A percentile compares a stretch with the other conserved stretches of the same genome.
phyloP scores from a whole-genome alignment of 164 flowering plant genomes.

The Piper longum region DNA sequence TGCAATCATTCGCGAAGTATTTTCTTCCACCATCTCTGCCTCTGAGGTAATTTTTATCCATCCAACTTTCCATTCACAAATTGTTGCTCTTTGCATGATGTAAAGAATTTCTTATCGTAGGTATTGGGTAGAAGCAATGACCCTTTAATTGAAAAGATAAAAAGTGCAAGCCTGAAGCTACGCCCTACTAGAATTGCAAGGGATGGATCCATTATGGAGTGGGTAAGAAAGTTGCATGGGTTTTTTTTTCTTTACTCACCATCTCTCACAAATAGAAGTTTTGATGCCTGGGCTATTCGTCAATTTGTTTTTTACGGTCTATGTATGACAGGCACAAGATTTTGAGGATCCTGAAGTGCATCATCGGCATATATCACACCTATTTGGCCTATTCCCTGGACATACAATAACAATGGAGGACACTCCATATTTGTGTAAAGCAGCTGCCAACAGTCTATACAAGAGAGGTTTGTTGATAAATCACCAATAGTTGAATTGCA shows the following conservation, averaged over 20 bases:
- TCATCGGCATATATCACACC: constrained; percentile 83
- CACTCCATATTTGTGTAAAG: constrained; percentile 74
- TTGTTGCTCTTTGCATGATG: background rate
- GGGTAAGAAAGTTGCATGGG: constrained; percentile 33
- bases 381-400: constrained; percentile 88
- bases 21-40: constrained; percentile 56
- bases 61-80: constrained; percentile 2
- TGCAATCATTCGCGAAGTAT: constrained; percentile 71
- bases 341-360: constrained; percentile 75
- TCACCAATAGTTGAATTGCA: background rate
- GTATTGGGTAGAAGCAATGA: constrained; percentile 53
- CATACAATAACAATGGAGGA: constrained; percentile 63
- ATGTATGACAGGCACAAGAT: constrained; percentile 54
- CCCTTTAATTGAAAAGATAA: constrained; percentile 37
- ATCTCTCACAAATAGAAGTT: no score
- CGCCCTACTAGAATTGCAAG: constrained; percentile 54
- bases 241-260: no score
- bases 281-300: background rate
- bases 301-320: background rate
- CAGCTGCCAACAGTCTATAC: constrained; percentile 54
- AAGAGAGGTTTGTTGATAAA: constrained; percentile 56
- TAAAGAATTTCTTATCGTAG: constrained; percentile 18
- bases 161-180: constrained; percentile 44
- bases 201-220: constrained; percentile 93
- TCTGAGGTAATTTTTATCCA: constrained; percentile 43